A percentile compares a stretch with the other conserved stretches of the same genome.
Conservation (phyloP, 202 grass and related monocot genomes). For the Sporobolus alterniflorus region DNA sequence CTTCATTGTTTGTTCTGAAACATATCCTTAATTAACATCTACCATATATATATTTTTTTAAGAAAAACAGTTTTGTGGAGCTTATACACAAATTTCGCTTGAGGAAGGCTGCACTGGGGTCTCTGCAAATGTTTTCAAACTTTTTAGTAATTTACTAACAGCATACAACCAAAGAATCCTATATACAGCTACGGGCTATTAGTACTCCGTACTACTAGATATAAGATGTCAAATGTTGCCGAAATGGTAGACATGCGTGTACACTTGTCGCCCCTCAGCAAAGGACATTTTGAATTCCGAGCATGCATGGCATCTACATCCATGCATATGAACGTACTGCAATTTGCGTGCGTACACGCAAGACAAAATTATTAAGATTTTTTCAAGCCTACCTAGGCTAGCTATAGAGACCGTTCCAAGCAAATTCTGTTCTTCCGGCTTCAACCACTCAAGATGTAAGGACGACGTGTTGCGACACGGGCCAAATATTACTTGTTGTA, state of each 20-base stretch:
- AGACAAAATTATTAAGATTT: background rate
- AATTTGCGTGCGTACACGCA: background rate
- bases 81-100: background rate
- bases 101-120: background rate
- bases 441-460: constrained; percentile 22
- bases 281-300: constrained; percentile 33
- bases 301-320: background rate
- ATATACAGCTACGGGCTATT: background rate
- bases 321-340: background rate
- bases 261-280: constrained; percentile 32
- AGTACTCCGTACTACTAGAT: too few species aligned
- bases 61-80: too few species aligned
- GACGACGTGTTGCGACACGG: background rate
- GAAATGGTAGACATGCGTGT: constrained; percentile 28
- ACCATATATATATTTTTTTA: too few species aligned
- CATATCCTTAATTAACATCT: too few species aligned
- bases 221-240: constrained; percentile 34
- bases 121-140: background rate
- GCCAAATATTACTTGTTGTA: background rate
- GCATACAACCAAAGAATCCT: background rate
- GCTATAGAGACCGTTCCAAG: background rate
- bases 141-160: background rate
- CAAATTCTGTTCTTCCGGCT: background rate
- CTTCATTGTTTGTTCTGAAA: background rate
- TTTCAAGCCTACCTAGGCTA: background rate